Evolutionary conservation across 257 asterid species (phyloP).

Genomic region (Avicennia marina): DNA sequence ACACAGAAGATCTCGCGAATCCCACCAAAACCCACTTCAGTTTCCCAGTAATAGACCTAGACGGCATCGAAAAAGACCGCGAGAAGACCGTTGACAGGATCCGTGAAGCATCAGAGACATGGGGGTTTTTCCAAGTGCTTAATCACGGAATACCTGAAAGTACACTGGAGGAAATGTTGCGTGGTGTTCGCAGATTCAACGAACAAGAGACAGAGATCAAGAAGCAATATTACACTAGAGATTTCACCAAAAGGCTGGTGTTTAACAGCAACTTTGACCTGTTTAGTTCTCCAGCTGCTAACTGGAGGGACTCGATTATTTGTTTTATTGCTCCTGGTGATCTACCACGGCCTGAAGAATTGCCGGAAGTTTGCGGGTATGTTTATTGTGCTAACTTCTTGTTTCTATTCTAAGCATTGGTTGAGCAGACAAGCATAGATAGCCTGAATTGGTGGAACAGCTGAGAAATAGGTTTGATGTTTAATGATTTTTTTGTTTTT

Average conservation of each 20-base stretch:
- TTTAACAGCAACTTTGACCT: constrained; percentile 25
- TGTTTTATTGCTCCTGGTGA: constrained; percentile 9
- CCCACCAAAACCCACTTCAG: too few relatives aligned
- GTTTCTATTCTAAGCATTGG: too few relatives aligned
- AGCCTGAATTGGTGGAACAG: too few relatives aligned
- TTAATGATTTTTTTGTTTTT: too few relatives aligned
- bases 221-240: constrained; percentile 28
- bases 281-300: constrained; percentile 16
- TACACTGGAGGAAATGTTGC: constrained; percentile 15
- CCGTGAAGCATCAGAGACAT: constrained; percentile 8
- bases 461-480: too few relatives aligned
- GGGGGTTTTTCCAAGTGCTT: constrained; percentile 19
- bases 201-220: constrained; percentile 26
- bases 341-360: neutral
- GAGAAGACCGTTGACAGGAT: neutral
- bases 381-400: neutral
- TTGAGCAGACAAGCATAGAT: too few relatives aligned
- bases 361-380: neutral
- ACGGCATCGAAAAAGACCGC: neutral
- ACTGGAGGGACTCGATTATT: constrained; percentile 28
- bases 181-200: constrained; percentile 8
- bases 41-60: constrained; percentile 4
- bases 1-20: neutral
- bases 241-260: neutral
- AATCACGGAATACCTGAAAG: constrained; percentile 17